Conservation (phyloP, 257 asterid species). For the Plectranthus barbatus region DNA sequence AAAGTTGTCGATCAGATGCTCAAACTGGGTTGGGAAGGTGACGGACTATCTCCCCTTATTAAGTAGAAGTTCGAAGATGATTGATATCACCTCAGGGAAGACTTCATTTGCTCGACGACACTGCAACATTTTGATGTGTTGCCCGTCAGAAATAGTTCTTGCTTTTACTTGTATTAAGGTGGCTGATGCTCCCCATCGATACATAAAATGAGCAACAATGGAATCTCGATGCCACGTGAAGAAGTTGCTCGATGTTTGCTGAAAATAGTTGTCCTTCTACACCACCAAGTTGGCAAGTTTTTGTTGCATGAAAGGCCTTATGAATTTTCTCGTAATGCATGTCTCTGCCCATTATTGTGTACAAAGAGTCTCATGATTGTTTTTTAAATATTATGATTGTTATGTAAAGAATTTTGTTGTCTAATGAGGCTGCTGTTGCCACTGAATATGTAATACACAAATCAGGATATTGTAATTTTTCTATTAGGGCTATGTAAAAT, state of each 20-base stretch:
- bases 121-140: constrained; percentile 11
- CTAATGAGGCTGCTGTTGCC: constrained; percentile 5
- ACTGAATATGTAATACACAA: constrained; percentile 15
- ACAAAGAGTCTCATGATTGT: constrained; percentile 1
- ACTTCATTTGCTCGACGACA: not conserved
- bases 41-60: constrained; percentile 75
- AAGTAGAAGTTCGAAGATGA: constrained; percentile 30
- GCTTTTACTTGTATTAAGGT: not conserved
- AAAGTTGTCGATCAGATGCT: constrained; percentile 99
- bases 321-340: constrained; percentile 14
- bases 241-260: constrained; percentile 8
- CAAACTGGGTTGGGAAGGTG: constrained; percentile 98
- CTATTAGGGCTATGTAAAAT: constrained; percentile 12
- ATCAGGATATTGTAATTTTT: constrained; percentile 19
- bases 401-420: constrained; percentile 7
- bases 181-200: constrained; percentile 8
- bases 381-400: not conserved
- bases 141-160: not conserved
- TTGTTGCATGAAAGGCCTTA: constrained; percentile 13
- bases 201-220: constrained; percentile 3
- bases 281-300: constrained; percentile 20
- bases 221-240: not conserved
- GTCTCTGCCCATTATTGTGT: constrained; percentile 14
- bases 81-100: not conserved
- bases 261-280: constrained; percentile 5